Base-by-base conservation (phyloP, 768 basidiomycete species). In the Sutorius australiensis region DNA sequence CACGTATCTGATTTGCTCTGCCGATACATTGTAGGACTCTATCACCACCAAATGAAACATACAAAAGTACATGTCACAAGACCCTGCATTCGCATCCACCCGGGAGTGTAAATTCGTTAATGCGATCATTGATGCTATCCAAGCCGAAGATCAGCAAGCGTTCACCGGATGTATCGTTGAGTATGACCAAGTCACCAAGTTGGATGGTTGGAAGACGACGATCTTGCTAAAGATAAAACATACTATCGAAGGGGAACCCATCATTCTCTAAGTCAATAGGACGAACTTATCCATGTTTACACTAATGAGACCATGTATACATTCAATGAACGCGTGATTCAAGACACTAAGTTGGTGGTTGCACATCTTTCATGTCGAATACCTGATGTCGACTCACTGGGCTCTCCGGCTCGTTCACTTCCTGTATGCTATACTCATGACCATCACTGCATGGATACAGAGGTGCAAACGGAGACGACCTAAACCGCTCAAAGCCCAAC, bases 131-230 rank as follows among this genome's bases (percentile, higher is more conserved):
- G 89, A 94, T n/a, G 84, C 92, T 5, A 81, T 86, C 51, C 85
- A 87, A 49, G 75, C 73, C 31, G 86, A 82, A 6, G 87, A 89
- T 73, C 62, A 81, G 70, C 84, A 90, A 60, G 71, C 75, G 24
- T 95, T 89, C 67, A 92, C 89, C 6, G 84, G 73, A 16, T 85
- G 86, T n/a, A 86, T 95, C n/a, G 83, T 82, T 39, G 92, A 95
- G 67, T 98, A 82, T 67, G 94, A 98, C 69, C 86, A 93, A 65
- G 82, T 98, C 55, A 89, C 84, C 36, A 93, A 91, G 73, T 72
- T 99, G 66, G 95, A 98, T 68, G 89, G 88, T 69, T 97, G 93
- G 94, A 98, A 98, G 80, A 98, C 95, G 42, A 77, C 69, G 28
- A 86, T 99, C 46, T 69, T 99, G 65, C 75, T 98, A 64, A 90